phyloP scores from a whole-genome alignment of 2,329 filamentous ascomycete species.

The Stachybotrys elegans region DNA sequence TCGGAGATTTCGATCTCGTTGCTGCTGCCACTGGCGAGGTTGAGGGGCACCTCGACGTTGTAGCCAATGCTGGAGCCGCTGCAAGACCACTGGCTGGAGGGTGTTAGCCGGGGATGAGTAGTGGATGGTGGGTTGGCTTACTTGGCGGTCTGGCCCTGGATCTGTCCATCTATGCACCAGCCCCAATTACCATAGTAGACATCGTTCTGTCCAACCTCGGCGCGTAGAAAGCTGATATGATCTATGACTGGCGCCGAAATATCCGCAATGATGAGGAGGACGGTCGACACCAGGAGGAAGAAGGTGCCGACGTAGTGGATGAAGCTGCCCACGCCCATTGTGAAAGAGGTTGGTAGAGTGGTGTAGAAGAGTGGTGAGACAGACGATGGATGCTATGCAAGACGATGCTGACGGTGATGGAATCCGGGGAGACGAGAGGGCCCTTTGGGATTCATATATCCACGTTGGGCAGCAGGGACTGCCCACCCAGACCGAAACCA shows the following conservation, averaged over 20 bases:
- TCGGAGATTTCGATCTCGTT: constrained; percentile 30
- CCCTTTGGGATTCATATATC: too few relatives aligned
- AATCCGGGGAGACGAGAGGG: too few relatives aligned
- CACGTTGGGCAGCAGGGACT: too few relatives aligned
- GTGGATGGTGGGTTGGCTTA: too few relatives aligned
- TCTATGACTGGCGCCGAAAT: constrained; percentile 56
- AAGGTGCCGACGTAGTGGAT: constrained; percentile 55
- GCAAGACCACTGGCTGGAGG: constrained; percentile 38
- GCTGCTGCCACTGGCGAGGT: constrained; percentile 26
- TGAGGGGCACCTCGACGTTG: constrained; percentile 42
- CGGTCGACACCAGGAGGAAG: constrained; percentile 47
- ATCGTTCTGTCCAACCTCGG: constrained; percentile 38
- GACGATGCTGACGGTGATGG: too few relatives aligned
- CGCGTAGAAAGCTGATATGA: constrained; percentile 46
- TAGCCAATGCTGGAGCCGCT: constrained; percentile 48
- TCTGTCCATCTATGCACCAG: constrained; percentile 38
- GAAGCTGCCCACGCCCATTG: constrained; percentile 43
- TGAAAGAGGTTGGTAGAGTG: too few relatives aligned
- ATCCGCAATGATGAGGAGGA: constrained; percentile 53
- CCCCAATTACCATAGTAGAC: constrained; percentile 58
- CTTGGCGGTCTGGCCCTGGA: constrained; percentile 13
- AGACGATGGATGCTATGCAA: too few relatives aligned
- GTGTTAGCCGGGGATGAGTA: background rate
- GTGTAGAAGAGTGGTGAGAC: too few relatives aligned
- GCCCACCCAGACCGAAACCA: too few relatives aligned